Evolutionary conservation across 1,139 yeast species (phyloP).

Genomic region (Blastobotrys petasosporus): DNA sequence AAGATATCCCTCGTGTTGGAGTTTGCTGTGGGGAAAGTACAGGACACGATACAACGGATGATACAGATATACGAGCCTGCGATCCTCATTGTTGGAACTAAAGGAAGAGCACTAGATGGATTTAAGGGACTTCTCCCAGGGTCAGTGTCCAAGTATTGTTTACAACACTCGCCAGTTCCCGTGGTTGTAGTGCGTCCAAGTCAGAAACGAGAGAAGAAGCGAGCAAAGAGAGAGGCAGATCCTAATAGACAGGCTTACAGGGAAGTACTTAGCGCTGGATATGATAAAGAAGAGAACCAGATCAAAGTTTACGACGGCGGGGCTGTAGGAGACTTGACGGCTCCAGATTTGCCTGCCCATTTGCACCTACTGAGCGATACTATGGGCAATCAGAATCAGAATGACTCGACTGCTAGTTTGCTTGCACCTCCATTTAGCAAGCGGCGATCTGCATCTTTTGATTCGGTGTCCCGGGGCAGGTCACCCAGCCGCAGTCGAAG

Average conservation of each 20-base stretch:
- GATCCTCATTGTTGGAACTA: conserved; percentile 60
- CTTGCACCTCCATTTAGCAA: too few species aligned
- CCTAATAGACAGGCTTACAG: conserved; percentile 24
- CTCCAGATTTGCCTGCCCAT: conserved; percentile 6
- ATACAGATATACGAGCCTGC: conserved; percentile 57
- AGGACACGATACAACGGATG: conserved; percentile 48
- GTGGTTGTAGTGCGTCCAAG: conserved; percentile 61
- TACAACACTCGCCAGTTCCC: conserved; percentile 63
- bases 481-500: too few species aligned
- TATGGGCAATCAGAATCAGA: too few species aligned
- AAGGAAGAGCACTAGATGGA: conserved; percentile 39
- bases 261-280: conserved; percentile 15
- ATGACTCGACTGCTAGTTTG: too few species aligned
- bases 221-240: conserved; percentile 33
- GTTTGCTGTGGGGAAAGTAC: conserved; percentile 57
- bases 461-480: too few species aligned
- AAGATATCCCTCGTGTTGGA: conserved; percentile 49
- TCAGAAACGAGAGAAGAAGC: conserved; percentile 36
- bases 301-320: conserved; percentile 6
- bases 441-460: too few species aligned
- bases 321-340: neutral
- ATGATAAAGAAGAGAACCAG: neutral
- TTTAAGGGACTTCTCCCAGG: conserved; percentile 45
- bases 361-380: conserved; percentile 1
- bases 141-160: conserved; percentile 51